phyloP scores from a whole-genome alignment of 768 basidiomycete species.

The Boletus insuetus region DNA sequence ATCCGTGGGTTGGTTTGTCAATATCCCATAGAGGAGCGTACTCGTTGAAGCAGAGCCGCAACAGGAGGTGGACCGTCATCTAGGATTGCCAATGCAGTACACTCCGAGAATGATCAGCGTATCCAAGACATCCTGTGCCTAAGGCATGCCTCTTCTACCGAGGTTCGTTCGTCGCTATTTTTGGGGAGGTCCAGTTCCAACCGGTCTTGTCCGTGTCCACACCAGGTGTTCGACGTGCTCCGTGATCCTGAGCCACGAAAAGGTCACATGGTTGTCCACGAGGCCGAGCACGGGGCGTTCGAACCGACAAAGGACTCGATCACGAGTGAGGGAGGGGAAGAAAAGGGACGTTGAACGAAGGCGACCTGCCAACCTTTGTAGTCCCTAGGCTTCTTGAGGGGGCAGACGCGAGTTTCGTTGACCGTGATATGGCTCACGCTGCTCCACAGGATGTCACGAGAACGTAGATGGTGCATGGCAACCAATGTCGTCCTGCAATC shows the following conservation, averaged over 20 bases:
- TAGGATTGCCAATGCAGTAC: not conserved
- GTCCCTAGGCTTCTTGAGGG: not conserved
- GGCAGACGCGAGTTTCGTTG: no score
- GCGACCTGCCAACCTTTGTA: conserved; percentile 44
- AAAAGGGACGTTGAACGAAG: conserved; percentile 2
- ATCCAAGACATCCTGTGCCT: not conserved
- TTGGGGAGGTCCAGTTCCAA: not conserved
- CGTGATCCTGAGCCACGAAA: not conserved
- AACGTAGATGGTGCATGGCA: not conserved
- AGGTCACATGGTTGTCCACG: not conserved
- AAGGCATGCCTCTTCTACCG: not conserved
- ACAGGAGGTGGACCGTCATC: no score
- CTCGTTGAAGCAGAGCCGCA: not conserved
- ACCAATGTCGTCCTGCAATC: not conserved
- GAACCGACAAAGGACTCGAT: not conserved
- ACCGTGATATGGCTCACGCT: not conserved
- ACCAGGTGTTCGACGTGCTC: no score
- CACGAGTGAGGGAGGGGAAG: not conserved
- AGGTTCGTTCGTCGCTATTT: not conserved
- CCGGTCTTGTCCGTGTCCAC: not conserved
- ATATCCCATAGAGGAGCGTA: conserved; percentile 52
- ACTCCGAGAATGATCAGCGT: not conserved
- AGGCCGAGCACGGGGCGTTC: no score
- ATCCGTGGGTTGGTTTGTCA: conserved; percentile 57
- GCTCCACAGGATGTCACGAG: not conserved